Evolutionary conservation across 495 filamentous ascomycete species (phyloP), one percentile per base, ranked within the genome.

Genomic region (Staphylotrichum tortipilum): DNA sequence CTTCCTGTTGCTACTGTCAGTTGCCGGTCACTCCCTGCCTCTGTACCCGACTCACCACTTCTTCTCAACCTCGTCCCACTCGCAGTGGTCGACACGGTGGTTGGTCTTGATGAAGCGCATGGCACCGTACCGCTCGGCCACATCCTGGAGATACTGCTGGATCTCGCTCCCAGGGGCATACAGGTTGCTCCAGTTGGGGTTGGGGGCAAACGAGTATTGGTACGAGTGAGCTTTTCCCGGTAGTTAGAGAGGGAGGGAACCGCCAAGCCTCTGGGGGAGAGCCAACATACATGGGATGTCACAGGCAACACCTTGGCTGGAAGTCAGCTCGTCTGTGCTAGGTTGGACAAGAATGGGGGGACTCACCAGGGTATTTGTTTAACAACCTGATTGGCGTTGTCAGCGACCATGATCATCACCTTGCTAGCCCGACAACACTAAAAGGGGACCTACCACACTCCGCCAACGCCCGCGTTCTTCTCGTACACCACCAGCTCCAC

Each of bases 181-280:
- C 33, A 83, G 74, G 24, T 76, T 65, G 4, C 78, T 75, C 82
- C 83, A 86, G 56, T 75, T 62, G 9, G 79, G 68, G 23, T 81
- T 82, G 11, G 82, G 80, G 24, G 81, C 82, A 52, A 85, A 86
- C 4, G 78, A 77, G 57, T 79, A 85, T 50, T 79, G 82, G 62
- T 85, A 87, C 6, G 71, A 74, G 34, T 74, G 69, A n/a, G 70
- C 62, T 62, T 22, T 7, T 35, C 7, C 9, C n/a, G n/a, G n/a
- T 21, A 4, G 34, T 39, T 39, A 39, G 45, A 3, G 30, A 31
- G 29, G 14, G 17, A 11, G 26, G 10, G 6, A 5, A 28, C 26
- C 26, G 6, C 26, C 6, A 28, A n/a, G n/a, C n/a, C n/a, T 26
- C 35, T 21, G 24, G 22, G 24, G 18, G 10, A 19, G 10, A 12